Evolutionary conservation across 2,329 filamentous ascomycete genomes (phyloP).

Genomic region (Talaromyces sp.): DNA sequence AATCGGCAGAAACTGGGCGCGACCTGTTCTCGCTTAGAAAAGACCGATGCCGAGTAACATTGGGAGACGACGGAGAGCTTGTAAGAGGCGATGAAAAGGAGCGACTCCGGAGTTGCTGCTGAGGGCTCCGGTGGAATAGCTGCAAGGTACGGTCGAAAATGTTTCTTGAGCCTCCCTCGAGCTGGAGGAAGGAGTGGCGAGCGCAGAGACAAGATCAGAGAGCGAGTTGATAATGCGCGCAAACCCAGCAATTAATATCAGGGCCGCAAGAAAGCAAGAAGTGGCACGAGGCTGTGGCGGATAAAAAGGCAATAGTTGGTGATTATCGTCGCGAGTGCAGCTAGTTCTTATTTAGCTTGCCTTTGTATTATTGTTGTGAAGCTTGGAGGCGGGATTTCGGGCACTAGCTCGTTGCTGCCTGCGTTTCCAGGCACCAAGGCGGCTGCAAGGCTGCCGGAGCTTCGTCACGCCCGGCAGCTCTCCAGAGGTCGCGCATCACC

Average conservation of each 20-base stretch:
- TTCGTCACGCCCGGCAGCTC: constrained; percentile 37
- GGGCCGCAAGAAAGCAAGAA: not conserved
- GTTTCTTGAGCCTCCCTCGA: constrained; percentile 27
- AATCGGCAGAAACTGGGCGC: constrained; percentile 35
- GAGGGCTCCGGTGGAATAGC: constrained; percentile 40
- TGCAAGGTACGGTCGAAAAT: constrained; percentile 43
- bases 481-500: constrained; percentile 29
- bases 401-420: constrained; percentile 4
- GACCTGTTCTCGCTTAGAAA: constrained; percentile 30
- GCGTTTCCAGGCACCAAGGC: not conserved
- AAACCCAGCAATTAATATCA: not conserved
- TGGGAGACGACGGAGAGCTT: constrained; percentile 29
- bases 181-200: constrained; percentile 17
- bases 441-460: constrained; percentile 33
- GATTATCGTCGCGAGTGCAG: not conserved
- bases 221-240: not conserved
- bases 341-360: not conserved
- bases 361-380: not conserved
- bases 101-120: constrained; percentile 37
- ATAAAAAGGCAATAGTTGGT: not conserved
- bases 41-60: constrained; percentile 31
- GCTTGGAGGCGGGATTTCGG: not conserved
- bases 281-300: not conserved
- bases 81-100: constrained; percentile 36
- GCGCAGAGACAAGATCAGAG: constrained; percentile 3